Base-by-base conservation (phyloP, 345 rosid species). In the Litchi chinensis region DNA sequence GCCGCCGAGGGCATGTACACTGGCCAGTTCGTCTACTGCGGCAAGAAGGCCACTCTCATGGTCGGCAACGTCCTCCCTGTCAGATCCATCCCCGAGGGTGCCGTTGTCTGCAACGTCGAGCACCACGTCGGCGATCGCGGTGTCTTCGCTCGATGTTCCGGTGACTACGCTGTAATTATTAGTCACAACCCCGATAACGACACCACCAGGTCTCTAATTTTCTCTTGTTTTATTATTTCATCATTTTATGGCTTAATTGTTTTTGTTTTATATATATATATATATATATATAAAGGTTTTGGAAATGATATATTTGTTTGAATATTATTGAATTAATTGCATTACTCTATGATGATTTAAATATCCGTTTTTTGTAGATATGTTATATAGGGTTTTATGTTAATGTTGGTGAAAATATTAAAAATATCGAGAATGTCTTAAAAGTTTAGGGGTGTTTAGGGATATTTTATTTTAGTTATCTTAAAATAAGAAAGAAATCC, bases 1-100 rank as follows among this genome's bases (percentile, higher is more conserved):
- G 90, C 93, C 0, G 89, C 93, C 15, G 89, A 87, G 76, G 89
- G 89, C 19, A 84, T 87, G 71, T 87, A 84, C 84, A 84, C 87
- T 1, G 91, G 93, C 0, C 91, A 88, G 89, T 90, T 88, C 76
- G 77, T 90, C 26, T 90, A 88, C 83, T 90, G 91, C 16, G 91
- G 93, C 10, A 90, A 86, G 88, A 90, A 90, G 78, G 91, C 91
- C 52, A 82, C 74, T n/a, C 84, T 90, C 6, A 59, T 88, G 68
- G 93, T 90, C 46, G 93, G 93, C 13, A 90, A 90, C 59, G 91
- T 90, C 2, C 54, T 88, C 39, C 91, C 93, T 8, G 32, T 90
- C 70, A 81, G 88, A 75, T 76, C 85, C 43, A 82, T 88, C 54
- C 90, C 88, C 24, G 90, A 88, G 68, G 90, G 90, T 1, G 88